Percentiles rank a stretch among this genome's conserved stretches.
These are phyloP conservation scores for Elsinoe fawcettii DNA, from an alignment of 2,329 filamentous ascomycete genomes.

Conservation along the genomic window DNA sequence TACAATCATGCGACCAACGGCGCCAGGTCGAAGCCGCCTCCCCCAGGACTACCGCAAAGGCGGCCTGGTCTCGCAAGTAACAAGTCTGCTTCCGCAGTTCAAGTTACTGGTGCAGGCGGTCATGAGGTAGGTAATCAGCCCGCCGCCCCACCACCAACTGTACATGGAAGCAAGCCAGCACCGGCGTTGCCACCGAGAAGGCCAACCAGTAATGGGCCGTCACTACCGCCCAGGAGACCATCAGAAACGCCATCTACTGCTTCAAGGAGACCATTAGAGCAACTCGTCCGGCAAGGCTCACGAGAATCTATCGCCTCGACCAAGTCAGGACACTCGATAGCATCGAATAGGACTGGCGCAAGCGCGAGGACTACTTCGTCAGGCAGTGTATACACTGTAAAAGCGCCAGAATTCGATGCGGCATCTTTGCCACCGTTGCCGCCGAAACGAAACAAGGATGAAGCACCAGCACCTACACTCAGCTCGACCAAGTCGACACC, in stretches of 20 bases:
- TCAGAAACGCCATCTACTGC: constrained; percentile 30
- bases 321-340: constrained; percentile 42
- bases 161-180: constrained; percentile 34
- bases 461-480: constrained; percentile 32
- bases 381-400: constrained; percentile 20
- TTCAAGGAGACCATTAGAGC: constrained; percentile 16
- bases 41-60: constrained; percentile 16
- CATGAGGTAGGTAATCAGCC: constrained; percentile 35
- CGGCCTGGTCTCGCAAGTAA: constrained; percentile 13
- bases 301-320: constrained; percentile 47
- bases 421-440: constrained; percentile 48
- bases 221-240: constrained; percentile 37
- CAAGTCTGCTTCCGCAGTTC: background rate
- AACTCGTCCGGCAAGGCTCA: constrained; percentile 34
- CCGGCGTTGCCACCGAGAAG: constrained; percentile 44
- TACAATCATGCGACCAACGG: constrained; percentile 27
- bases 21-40: background rate
- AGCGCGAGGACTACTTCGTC: constrained; percentile 24
- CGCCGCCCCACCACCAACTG: constrained; percentile 33
- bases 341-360: constrained; percentile 39
- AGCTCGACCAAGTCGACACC: constrained; percentile 32
- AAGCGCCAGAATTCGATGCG: constrained; percentile 50
- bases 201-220: constrained; percentile 26
- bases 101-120: background rate
- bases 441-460: constrained; percentile 40